Percentiles rank a stretch among this genome's conserved stretches.
Conservation (phyloP, 2,329 filamentous ascomycete species). For the Phialophora verrucosa region DNA sequence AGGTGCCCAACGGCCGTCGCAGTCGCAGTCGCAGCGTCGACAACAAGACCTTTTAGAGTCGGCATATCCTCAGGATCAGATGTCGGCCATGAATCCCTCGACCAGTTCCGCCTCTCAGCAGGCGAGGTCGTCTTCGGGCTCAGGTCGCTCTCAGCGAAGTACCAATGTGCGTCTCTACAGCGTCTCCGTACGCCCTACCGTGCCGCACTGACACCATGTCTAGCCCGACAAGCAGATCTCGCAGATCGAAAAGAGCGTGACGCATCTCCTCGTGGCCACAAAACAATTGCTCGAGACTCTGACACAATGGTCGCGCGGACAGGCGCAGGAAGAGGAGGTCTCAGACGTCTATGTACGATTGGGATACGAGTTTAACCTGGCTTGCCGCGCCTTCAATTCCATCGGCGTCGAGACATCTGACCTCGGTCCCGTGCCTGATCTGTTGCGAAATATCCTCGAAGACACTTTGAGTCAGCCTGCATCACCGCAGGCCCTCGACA, state of each 20-base stretch:
- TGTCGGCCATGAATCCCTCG: slow-evolving; percentile 24
- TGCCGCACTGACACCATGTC: slow-evolving; percentile 12
- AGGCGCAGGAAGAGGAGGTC: slow-evolving; percentile 90
- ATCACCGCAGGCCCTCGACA: slow-evolving; percentile 88
- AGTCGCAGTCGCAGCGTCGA: slow-evolving; percentile 29
- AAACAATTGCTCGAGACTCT: slow-evolving; percentile 97
- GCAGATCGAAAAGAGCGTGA: slow-evolving; percentile 98
- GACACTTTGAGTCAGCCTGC: slow-evolving; percentile 96
- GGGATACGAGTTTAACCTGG: slow-evolving; percentile 99
- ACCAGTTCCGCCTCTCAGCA: slow-evolving; percentile 25
- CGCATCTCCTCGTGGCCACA: slow-evolving; percentile 93
- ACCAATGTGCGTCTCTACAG: slow-evolving; percentile 52
- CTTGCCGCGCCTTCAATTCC: slow-evolving; percentile 92
- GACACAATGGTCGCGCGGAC: slow-evolving; percentile 94
- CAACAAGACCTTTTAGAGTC: slow-evolving; percentile 24
- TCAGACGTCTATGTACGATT: slow-evolving; percentile 97
- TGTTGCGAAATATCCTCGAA: slow-evolving; percentile 87
- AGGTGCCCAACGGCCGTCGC: slow-evolving; percentile 27
- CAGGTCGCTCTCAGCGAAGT: slow-evolving; percentile 31
- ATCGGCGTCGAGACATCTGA: slow-evolving; percentile 96
- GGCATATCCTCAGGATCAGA: slow-evolving; percentile 24
- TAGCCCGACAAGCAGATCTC: slow-evolving; percentile 79
- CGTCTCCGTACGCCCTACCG: slow-evolving; percentile 41
- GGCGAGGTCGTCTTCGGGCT: slow-evolving; percentile 31
- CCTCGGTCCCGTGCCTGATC: slow-evolving; percentile 91